Base-by-base conservation (phyloP, 2,329 filamentous ascomycete genomes). In the Pseudogymnoascus sp. region DNA sequence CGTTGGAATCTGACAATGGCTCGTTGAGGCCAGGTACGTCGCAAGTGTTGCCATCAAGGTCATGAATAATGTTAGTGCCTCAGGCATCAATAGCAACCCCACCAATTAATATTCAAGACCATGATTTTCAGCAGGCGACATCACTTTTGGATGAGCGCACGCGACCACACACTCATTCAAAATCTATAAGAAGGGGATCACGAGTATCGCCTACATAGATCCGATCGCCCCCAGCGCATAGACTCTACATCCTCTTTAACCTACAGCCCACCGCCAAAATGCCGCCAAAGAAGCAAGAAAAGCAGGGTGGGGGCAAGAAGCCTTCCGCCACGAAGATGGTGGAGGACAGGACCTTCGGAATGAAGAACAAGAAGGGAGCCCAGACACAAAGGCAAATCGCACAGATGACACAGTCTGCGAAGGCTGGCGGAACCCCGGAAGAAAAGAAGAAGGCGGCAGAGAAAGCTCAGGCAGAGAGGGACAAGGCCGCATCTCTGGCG, bases 331-430 rank as follows among this genome's bases (percentile, higher is more conserved):
- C 78, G 62, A 69, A 77, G 62, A 61, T 80, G 47, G 89, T 91
- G 65, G 91, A 94, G 65, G 94, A 99, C 80, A 94, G 93, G 79
- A 96, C 94, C 57, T 99, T 99, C 81, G 94, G 94, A 70, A 97
- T 99, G 94, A 99, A 99, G 79, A 99, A 99, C 74, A 99, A 99
- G 81, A 99, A 97, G 81, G 94, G 94, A 68, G 88, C 85, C 62
- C 87, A 85, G 59, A 93, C 91, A 61, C 90, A 97, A 77, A 96
- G 87, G 76, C 85, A 92, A 68, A 97, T 99, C 72, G 87, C 89
- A 62, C 89, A 91, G 70, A 84, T 99, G 74, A 78, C 86, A 67
- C 82, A 86, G 54, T 88, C 91, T 69, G 82, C 86, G 59, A 85
- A 88, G 67, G 81, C 83, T 61, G 86, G 88, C 68, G 90, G 91